Base-by-base conservation (phyloP, 2,329 filamentous ascomycete genomes). In the Podosphaera xanthii region DNA sequence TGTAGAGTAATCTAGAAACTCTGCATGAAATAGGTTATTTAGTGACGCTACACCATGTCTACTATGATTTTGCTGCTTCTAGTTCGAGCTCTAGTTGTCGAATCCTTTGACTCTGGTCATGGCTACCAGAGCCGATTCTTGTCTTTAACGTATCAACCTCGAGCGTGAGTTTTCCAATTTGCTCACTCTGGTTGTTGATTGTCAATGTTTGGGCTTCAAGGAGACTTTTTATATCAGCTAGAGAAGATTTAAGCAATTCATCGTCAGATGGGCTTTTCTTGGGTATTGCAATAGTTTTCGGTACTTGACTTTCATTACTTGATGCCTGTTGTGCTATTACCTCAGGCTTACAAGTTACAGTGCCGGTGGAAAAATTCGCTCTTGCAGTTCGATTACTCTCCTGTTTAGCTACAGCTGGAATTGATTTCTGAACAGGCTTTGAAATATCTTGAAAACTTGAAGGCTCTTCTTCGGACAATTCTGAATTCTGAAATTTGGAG, bases 371-470 rank as follows among this genome's bases (percentile, higher is more conserved):
- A 14, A 64, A 63, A 22, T 62, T 58, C 10, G 69, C 64, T 62
- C 74, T 76, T 61, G 71, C 63, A 1, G 75, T 70, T n/a, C 73
- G 71, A 2, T 70, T 64, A 31, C 73, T 70, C 38, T 67, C 66
- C 3, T 70, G 69, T 31, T 74, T 75, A 34, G 71, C 70, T 31
- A 70, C 65, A 38, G 66, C 63, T 14, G 70, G 69, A 30, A 69
- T 67, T 2, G 70, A 66, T 54, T 85, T 83, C 65, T 87, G 84
- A 9, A 79, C 73, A 30, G 87, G 86, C 68, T 87, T 88, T 38
- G 84, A 71, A 38, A 92, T 78, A 68, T 95, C 88, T 69, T 96
- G 90, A 64, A 96, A 96, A 72, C 84, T 87, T 0, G 87, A 91
- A 35, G 80, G 76, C 1, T 78, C 76, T 31, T 72, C 67, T 0